Base-by-base conservation (phyloP, 139 green algal species). In the Tetraselmis chui region DNA sequence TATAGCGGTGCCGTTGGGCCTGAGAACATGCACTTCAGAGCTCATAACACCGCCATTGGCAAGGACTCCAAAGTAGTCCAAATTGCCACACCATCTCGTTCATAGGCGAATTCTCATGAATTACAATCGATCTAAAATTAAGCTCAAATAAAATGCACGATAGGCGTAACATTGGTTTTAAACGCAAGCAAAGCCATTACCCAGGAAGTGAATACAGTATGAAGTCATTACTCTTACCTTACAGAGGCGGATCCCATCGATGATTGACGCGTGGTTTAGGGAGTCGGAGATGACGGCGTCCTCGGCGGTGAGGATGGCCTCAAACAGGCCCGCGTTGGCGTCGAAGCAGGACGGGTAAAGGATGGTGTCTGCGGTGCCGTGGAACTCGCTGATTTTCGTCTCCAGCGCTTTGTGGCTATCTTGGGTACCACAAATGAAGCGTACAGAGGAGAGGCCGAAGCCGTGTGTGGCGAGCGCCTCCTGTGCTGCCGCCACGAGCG, bases 201-300 rank as follows among this genome's bases (percentile, higher is more conserved):
- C n/a, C n/a, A n/a, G n/a, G n/a, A n/a, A n/a, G n/a, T n/a, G n/a
- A n/a, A n/a, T n/a, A n/a, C n/a, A n/a, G n/a, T n/a, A n/a, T n/a
- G n/a, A n/a, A n/a, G n/a, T n/a, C n/a, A n/a, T n/a, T n/a, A n/a
- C 59, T 67, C 83, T 31, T 22, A 89, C 91, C 84, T 93, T 93
- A 86, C 91, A 93, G 0, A 94, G 89, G 2, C 92, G 79, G 23
- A 95, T 91, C 80, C 91, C 92, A 79, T 95, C 92, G 45, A 95
- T 94, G 83, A 94, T 95, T 30, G 67, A 87, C 0, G 91, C 92
- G 79, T 95, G 92, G 82, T 95, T 95, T 76, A 95, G 90, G 29
- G 86, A 85, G 81, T 95, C 92, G 28, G 74, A 88, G 30, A 94
- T 87, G 30, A 94, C 82, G 1, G 89, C 89, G 79, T 95, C 92